Base-by-base conservation (phyloP, 371 early-diverging fungal genomes). In the Actinomucor elegans region DNA sequence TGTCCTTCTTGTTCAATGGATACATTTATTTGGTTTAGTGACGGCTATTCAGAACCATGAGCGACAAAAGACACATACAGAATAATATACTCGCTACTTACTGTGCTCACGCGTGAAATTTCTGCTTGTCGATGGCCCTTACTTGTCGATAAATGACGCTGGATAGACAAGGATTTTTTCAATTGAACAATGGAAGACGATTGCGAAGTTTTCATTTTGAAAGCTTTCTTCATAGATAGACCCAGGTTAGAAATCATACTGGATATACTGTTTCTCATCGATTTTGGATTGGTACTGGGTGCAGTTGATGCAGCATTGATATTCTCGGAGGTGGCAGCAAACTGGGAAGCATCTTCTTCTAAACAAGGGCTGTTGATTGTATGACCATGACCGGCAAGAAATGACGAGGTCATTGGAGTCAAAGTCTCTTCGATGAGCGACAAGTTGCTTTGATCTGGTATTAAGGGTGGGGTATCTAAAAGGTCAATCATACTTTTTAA, bases 131-230 rank as follows among this genome's bases (percentile, higher is more conserved):
- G n/a, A n/a, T n/a, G 24, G 5, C 23, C 40, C 14, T 23, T 40
- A 11, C 14, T 40, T 11, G 29, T 4, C 2, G 52, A 41, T 17
- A 52, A 18, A 26, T 42, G 21, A 2, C 49, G 50, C 29, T 56
- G 57, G 3, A 56, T 36, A 11, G 57, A 56, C 24, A 56, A 41
- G n/a, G 57, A 43, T 29, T 56, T 56, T 49, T 49, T 56, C 15
- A 56, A 12, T 28, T 42, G 43, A 34, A 20, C 28, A 10, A 34
- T 32, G 18, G 57, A 56, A 11, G 37, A 28, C 5, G 28, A 28
- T 53, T 42, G 49, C n/a, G n/a, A n/a, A 21, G 55, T 12, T 12
- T 56, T 56, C 20, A 46, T 54, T 26, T 49, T 49, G 15, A 56
- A 56, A 2, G 34, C 57, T 9, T 56, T 56, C 11, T 49, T 49